These are phyloP conservation scores for Paramecium primaurelia DNA, from an alignment of 73 alveolate species.

Conservation along the genomic window DNA sequence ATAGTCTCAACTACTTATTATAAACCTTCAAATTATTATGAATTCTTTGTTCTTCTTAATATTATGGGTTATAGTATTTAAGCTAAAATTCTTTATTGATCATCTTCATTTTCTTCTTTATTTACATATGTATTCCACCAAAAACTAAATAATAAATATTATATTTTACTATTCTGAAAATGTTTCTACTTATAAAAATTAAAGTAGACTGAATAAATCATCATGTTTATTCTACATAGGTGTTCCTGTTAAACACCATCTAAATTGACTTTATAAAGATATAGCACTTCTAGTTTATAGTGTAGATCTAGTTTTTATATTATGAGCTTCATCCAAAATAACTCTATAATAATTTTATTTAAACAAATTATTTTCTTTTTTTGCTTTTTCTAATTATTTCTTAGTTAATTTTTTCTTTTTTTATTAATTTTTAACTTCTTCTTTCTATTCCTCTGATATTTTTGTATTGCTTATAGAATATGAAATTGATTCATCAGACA, in stretches of 20 bases:
- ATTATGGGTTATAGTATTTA: neutral
- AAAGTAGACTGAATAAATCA: slow-evolving; percentile 39
- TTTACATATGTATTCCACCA: slow-evolving; percentile 53
- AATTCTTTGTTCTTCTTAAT: slow-evolving; percentile 42
- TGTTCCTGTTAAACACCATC: slow-evolving; percentile 64
- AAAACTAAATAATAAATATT: neutral
- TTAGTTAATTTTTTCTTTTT: neutral
- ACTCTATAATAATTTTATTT: slow-evolving; percentile 34
- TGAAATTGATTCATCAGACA: neutral
- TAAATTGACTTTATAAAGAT: slow-evolving; percentile 1
- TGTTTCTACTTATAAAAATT: slow-evolving; percentile 37
- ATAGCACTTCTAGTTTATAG: neutral
- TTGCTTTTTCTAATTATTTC: neutral
- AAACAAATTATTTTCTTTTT: neutral
- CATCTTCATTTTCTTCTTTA: slow-evolving; percentile 50
- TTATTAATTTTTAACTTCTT: neutral
- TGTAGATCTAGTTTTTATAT: slow-evolving; percentile 34
- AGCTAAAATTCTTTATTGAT: neutral
- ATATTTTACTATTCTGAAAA: slow-evolving; percentile 40
- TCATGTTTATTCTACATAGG: slow-evolving; percentile 59
- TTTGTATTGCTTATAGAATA: neutral
- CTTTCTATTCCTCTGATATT: neutral
- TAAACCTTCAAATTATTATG: neutral
- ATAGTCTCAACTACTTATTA: neutral
- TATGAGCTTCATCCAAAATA: slow-evolving; percentile 57